A percentile compares a stretch with the other conserved stretches of the same genome.
Evolutionary conservation across 106 monocot genomes (phyloP).

Genomic region (Acanthochlamys bracteata): DNA sequence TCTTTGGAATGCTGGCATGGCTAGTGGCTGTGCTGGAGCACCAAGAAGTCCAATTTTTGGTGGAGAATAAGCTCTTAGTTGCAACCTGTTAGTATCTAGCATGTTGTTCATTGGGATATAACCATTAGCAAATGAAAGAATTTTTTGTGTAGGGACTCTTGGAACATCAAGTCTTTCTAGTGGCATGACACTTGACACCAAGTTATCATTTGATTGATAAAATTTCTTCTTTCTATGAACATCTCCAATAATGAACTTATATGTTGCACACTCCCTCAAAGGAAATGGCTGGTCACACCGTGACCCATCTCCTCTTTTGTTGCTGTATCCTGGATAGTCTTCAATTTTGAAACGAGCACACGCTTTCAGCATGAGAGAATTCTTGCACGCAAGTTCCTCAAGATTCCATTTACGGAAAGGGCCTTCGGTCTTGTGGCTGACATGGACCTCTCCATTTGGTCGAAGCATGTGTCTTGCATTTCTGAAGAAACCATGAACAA

Average conservation of each 20-base stretch:
- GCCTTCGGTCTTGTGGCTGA: conserved; percentile 21
- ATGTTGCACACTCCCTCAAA: conserved; percentile 9
- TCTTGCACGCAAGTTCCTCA: conserved; percentile 21
- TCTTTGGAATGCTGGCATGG: neutral
- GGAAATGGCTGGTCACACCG: conserved; percentile 7
- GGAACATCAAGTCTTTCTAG: neutral
- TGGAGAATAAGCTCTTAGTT: neutral
- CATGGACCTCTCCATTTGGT: conserved; percentile 33
- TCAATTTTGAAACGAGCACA: conserved; percentile 16
- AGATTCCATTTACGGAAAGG: conserved; percentile 37
- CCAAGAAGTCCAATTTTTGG: neutral
- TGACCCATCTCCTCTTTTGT: conserved; percentile 37
- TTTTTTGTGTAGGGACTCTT: too few species aligned
- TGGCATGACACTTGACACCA: neutral
- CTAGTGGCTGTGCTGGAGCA: too few species aligned
- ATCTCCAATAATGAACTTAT: conserved; percentile 6
- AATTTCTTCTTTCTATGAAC: neutral
- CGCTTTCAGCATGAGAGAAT: conserved; percentile 12
- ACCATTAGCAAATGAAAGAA: neutral
- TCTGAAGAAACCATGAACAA: conserved; percentile 26
- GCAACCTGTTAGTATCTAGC: neutral
- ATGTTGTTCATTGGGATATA: neutral
- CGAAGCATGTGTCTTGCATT: conserved; percentile 35
- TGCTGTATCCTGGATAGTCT: conserved; percentile 42
- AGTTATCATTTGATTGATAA: neutral